phyloP scores from a whole-genome alignment of 2,329 filamentous ascomycete genomes.

The Diaporthe helianthi region DNA sequence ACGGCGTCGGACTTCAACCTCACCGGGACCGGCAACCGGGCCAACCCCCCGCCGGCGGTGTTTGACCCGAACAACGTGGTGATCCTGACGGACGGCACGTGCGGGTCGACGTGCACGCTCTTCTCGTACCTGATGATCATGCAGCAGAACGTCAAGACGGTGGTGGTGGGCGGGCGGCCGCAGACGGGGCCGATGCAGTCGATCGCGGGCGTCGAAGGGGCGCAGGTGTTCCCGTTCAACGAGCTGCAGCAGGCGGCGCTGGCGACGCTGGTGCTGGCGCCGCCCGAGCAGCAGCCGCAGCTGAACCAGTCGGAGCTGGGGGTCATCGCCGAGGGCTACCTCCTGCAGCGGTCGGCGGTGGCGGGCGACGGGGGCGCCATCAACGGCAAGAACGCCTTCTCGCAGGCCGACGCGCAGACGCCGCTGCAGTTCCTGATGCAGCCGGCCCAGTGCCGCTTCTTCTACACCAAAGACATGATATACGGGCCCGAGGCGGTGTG shows the following conservation, averaged over 20 bases:
- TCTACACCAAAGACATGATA: slow-evolving; percentile 53
- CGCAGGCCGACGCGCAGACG: slow-evolving; percentile 41
- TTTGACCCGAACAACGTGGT: slow-evolving; percentile 61
- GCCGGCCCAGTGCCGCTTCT: slow-evolving; percentile 54
- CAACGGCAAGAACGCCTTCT: slow-evolving; percentile 48
- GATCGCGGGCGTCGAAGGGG: slow-evolving; percentile 56
- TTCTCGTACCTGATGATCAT: slow-evolving; percentile 61
- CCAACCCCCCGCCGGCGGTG: slow-evolving; percentile 51
- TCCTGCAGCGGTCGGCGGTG: slow-evolving; percentile 40
- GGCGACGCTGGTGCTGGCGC: slow-evolving; percentile 39
- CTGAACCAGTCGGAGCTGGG: slow-evolving; percentile 40
- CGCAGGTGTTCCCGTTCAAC: slow-evolving; percentile 45
- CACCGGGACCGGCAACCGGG: slow-evolving; percentile 49
- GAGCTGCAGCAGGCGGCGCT: slow-evolving; percentile 41
- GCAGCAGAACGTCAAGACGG: slow-evolving; percentile 55
- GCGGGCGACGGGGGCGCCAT: slow-evolving; percentile 40
- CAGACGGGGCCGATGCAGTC: slow-evolving; percentile 55
- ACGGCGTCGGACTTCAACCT: slow-evolving; percentile 48
- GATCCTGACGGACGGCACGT: slow-evolving; percentile 61
- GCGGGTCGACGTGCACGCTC: slow-evolving; percentile 61
- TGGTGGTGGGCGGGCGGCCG: slow-evolving; percentile 55
- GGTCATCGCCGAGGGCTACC: slow-evolving; percentile 45
- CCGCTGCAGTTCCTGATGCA: slow-evolving; percentile 56
- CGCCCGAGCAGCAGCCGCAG: slow-evolving; percentile 34
- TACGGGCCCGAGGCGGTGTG: slow-evolving; percentile 49